Base-by-base conservation (phyloP, 805 yeast species). In the Kregervanrija pseudodelftensis region DNA sequence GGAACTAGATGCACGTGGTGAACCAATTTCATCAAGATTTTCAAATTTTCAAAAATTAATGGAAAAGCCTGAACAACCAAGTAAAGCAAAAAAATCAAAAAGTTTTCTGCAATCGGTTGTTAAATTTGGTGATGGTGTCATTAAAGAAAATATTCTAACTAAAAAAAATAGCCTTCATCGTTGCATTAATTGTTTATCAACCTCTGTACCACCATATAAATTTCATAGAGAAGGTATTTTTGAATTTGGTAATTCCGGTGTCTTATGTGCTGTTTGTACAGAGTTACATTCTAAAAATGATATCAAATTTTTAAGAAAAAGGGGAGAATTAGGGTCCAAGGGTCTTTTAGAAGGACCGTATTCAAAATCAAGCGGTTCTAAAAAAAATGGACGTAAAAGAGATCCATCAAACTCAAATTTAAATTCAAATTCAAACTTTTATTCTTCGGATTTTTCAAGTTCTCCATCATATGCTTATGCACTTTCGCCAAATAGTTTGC, bases 281-380 rank as follows among this genome's bases (percentile, higher is more conserved):
- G 49, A 47, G 11, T 43, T 54, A 22, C 56, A 62, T 33, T 37
- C 50, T 7, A 51, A 52, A 36, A 44, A 50, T 38, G 61, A 64
- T 42, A 46, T 48, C 1, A 50, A 50, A 30, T 44, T 48, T 15
- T 45, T 64, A 22, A 53, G 68, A 22, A 52, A 54, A 22, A 54
- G 67, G 17, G 68, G 68, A 12, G 59, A 59, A 33, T 37, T 64
- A 33, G 68, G 66, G 3, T 39, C 55, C 8, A 57, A 54, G 28
- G 68, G 68, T 2, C 53, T 64, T 11, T 49, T 64, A 11, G 62
- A 63, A 37, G 59, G 58, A n/a, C 65, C 67, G 5, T 63, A 63
- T 36, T 30, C 47, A 16, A 40, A 34, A 10, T 31, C 33, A 22
- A 35, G 17, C 14, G 33, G 33, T 16, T 11, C 28, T 7, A 22